Base-by-base conservation (phyloP, 2,329 filamentous ascomycete genomes). In the Cercospora nicotianae region DNA sequence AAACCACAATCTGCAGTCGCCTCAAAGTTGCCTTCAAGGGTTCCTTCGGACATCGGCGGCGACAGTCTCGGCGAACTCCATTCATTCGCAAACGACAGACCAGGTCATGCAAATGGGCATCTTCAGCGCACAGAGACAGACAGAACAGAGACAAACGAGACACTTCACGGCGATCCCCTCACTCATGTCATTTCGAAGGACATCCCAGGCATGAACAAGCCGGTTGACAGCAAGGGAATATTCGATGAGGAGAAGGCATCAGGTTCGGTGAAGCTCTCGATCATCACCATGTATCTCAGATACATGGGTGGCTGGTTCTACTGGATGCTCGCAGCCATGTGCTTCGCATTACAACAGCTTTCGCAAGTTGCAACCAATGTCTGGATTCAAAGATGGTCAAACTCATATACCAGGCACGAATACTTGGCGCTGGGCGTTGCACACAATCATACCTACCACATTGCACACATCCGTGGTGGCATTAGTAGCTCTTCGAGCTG, bases 281-380 rank as follows among this genome's bases (percentile, higher is more conserved):
- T 97, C 62, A 91, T 99, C 75, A 83, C 89, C 69, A 88, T 96
- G 77, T 99, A 99, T 78, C 86, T 99, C 18, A 82, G 81, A 67
- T 87, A 94, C 71, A 99, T 99, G 95, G 95, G 95, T n/a, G 86
- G 90, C 4, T 97, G 93, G 92, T 94, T 92, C 85, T 99, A 96
- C 82, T 99, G 95, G 95, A 79, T 90, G 59, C 82, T 91, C 39
- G 91, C 94, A 20, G 81, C 89, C 13, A 72, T 89, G 4, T 89
- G 94, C 42, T 98, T 99, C 76, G 85, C 86, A 30, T 82, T 90
- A 55, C 94, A 97, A 77, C 95, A 99, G 78, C 79, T 97, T 36
- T 91, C 91, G 3, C 91, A 91, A 26, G 90, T 98, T 2, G 92
- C 91, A 0, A 96, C 93, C 39, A 97, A 95, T 75, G 81, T 97